These are phyloP conservation scores for Chaetomium strumarium DNA, from an alignment of 2,329 filamentous ascomycete genomes.

Conservation along the genomic window DNA sequence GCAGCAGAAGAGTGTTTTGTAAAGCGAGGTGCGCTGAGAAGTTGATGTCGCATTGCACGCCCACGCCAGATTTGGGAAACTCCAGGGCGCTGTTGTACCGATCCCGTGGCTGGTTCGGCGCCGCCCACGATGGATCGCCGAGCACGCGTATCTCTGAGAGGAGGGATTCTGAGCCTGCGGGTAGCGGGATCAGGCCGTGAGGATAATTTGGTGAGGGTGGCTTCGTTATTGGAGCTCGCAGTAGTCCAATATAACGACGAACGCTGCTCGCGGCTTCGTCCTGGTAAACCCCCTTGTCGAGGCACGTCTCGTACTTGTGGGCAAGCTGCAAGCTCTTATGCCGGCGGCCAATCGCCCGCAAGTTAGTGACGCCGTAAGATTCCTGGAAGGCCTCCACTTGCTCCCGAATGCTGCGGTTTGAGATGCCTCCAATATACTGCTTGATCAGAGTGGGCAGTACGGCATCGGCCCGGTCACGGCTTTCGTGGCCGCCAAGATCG, in stretches of 20 bases:
- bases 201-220: conserved; percentile 18
- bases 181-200: conserved; percentile 36
- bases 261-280: conserved; percentile 34
- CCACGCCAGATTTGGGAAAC: conserved; percentile 68
- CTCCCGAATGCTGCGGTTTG: conserved; percentile 39
- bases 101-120: conserved; percentile 47
- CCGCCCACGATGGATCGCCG: conserved; percentile 44
- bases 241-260: conserved; percentile 44
- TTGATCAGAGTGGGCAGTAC: conserved; percentile 30
- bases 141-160: conserved; percentile 41
- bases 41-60: conserved; percentile 90
- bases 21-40: conserved; percentile 79
- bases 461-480: conserved; percentile 18
- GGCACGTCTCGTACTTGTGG: conserved; percentile 48
- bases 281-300: conserved; percentile 44
- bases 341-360: conserved; percentile 40
- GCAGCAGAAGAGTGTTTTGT: conserved; percentile 75
- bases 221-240: conserved; percentile 36
- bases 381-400: conserved; percentile 34
- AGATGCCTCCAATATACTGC: conserved; percentile 50
- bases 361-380: conserved; percentile 22
- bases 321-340: conserved; percentile 54
- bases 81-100: conserved; percentile 59
- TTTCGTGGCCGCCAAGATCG: conserved; percentile 30
- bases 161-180: conserved; percentile 29